Evolutionary conservation across 345 rosid species (phyloP), one percentile per base, ranked within the genome.

Genomic region (Dipteronia sinensis): DNA sequence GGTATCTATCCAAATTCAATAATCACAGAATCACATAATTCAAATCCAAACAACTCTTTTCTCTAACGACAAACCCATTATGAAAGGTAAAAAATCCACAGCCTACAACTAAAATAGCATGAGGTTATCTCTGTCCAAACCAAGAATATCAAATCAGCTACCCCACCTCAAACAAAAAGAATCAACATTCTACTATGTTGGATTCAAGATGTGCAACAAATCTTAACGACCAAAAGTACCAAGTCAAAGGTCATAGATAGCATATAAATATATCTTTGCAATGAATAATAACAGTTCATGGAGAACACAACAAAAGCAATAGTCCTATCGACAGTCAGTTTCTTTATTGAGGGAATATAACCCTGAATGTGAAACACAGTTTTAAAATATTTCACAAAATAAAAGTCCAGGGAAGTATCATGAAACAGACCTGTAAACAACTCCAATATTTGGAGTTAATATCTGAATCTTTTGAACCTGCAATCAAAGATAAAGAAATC

Each of bases 391-490:
- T 29, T 29, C 2, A 71, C 59, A 8, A 15, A 44, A 15, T 2
- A 23, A 47, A 17, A 10, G 29, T 55, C 58, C 4, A 59, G 19
- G 42, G 15, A 31, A 22, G 53, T 10, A 62, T 19, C 47, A 25
- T 63, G 71, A 73, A 75, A 42, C 81, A 82, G 71, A 95, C 98
- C 98, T 95, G 92, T 93, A 95, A 29, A 95, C 98, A 85, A 93
- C 95, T 86, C 98, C 98, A 79, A 95, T 93, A 70, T 95, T 93
- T 62, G 98, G 98, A 1, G 98, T 95, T 80, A 95, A 82, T 25
- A 68, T 78, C 86, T 95, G 97, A 80, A 95, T 91, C 80, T 95
- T 95, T 79, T 95, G 97, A 88, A 95, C 97, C 98, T 95, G 89
- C 44, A 79, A 80, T 34, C 77, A 42, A 34, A 20, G 4, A 72